These are phyloP conservation scores for Penstemon barbatus DNA, from an alignment of 257 asterid species.

Conservation along the genomic window DNA sequence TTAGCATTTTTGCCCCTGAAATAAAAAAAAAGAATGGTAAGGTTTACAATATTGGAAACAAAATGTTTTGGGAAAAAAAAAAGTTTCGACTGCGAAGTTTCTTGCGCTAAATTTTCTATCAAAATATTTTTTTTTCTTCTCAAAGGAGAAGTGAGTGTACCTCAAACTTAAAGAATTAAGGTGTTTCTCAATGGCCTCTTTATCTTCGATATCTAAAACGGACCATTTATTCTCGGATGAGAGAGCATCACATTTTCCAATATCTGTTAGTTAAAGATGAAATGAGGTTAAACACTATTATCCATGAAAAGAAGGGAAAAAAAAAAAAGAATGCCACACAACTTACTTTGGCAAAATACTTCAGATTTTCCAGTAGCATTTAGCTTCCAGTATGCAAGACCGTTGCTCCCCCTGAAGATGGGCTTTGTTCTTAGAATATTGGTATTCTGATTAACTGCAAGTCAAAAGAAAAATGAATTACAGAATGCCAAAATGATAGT, in stretches of 20 bases:
- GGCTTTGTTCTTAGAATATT: conserved; percentile 56
- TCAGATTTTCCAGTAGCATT: conserved; percentile 39
- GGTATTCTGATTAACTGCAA: conserved; percentile 40
- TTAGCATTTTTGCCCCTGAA: conserved; percentile 26
- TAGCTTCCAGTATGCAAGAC: conserved; percentile 62
- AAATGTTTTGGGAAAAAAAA: too few species aligned
- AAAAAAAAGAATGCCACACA: not conserved
- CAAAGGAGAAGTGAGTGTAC: conserved; percentile 21
- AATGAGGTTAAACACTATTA: conserved; percentile 17
- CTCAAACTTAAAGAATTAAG: conserved; percentile 7
- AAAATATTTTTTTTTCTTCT: too few species aligned
- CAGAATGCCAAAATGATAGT: not conserved
- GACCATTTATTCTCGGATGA: conserved; percentile 44
- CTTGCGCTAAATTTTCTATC: too few species aligned
- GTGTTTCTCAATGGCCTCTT: conserved; percentile 41
- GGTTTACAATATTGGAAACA: not conserved
- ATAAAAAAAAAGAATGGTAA: conserved; percentile 9
- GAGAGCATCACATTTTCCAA: conserved; percentile 43
- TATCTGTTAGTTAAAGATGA: conserved; percentile 35
- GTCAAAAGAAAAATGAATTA: not conserved
- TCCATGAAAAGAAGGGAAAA: not conserved
- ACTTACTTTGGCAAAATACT: conserved; percentile 59
- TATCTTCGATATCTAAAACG: conserved; percentile 34
- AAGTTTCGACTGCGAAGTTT: not conserved
- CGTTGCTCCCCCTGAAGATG: conserved; percentile 38